phyloP scores from a whole-genome alignment of 306 rosid species.

The Vigna unguiculata region DNA sequence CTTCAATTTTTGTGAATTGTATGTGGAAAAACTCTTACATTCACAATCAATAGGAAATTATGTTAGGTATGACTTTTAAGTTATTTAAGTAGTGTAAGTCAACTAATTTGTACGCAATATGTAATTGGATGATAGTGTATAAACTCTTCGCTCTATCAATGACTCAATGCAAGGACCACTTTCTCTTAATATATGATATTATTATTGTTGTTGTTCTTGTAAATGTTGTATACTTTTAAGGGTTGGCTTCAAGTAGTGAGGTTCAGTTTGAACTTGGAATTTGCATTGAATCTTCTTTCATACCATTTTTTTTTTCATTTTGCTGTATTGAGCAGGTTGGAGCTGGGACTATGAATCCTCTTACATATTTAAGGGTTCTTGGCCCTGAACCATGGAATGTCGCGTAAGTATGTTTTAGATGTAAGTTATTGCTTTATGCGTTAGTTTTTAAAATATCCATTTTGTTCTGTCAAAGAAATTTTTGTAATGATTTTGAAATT shows the following conservation, averaged over 20 bases:
- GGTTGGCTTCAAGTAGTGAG: neutral
- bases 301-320: conserved; percentile 12
- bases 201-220: too few relatives aligned
- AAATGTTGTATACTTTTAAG: neutral
- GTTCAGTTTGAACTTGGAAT: neutral
- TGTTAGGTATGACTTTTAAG: neutral
- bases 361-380: conserved; percentile 91
- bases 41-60: neutral
- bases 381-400: conserved; percentile 99
- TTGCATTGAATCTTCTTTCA: conserved; percentile 13
- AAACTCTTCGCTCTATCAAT: neutral
- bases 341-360: conserved; percentile 99
- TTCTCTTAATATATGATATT: neutral
- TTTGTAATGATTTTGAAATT: conserved; percentile 26
- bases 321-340: conserved; percentile 76
- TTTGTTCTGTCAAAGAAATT: neutral
- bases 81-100: neutral
- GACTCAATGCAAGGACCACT: neutral
- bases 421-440: conserved; percentile 51
- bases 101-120: neutral
- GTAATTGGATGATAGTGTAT: neutral
- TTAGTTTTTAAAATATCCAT: conserved; percentile 12
- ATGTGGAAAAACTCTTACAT: neutral
- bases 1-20: neutral
- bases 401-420: conserved; percentile 83